A percentile compares a stretch with the other conserved stretches of the same genome.
These are phyloP conservation scores for Suhomyces faveliae DNA, from an alignment of 805 yeast genomes.

Conservation along the genomic window DNA sequence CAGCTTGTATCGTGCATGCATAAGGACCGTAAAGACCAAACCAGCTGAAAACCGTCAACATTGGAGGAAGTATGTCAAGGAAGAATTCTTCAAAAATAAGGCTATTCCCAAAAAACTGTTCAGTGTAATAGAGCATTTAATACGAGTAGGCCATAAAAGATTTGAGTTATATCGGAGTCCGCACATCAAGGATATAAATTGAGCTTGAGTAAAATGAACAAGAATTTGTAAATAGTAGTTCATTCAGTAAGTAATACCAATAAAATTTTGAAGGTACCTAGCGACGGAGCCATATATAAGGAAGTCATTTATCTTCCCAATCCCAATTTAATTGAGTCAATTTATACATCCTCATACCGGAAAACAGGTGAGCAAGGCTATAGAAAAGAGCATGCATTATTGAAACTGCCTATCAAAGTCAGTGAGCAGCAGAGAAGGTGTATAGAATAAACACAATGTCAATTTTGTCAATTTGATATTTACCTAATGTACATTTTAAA, in stretches of 20 bases:
- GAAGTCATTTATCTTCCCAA: neutral
- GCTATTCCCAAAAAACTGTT: slow-evolving; percentile 73
- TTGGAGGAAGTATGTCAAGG: slow-evolving; percentile 46
- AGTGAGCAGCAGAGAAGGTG: neutral
- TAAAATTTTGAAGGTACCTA: neutral
- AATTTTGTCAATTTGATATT: no score
- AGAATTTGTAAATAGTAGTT: neutral
- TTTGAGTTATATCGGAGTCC: slow-evolving; percentile 71
- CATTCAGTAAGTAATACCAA: neutral
- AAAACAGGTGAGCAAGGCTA: neutral
- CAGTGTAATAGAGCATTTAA: slow-evolving; percentile 77
- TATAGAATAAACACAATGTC: no score
- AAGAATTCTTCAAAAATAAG: slow-evolving; percentile 62
- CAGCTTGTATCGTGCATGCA: slow-evolving; percentile 47
- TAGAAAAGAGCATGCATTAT: neutral
- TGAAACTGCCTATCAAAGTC: neutral
- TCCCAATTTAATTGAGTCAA: no score
- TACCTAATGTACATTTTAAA: no score
- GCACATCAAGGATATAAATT: slow-evolving; percentile 65
- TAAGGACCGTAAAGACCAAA: slow-evolving; percentile 46
- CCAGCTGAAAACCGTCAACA: slow-evolving; percentile 46
- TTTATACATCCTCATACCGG: no score
- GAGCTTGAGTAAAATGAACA: neutral
- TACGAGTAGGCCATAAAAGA: slow-evolving; percentile 72
- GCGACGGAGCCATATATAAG: neutral